Conservation (phyloP, 2,329 filamentous ascomycete species). For the Fusarium sp. region DNA sequence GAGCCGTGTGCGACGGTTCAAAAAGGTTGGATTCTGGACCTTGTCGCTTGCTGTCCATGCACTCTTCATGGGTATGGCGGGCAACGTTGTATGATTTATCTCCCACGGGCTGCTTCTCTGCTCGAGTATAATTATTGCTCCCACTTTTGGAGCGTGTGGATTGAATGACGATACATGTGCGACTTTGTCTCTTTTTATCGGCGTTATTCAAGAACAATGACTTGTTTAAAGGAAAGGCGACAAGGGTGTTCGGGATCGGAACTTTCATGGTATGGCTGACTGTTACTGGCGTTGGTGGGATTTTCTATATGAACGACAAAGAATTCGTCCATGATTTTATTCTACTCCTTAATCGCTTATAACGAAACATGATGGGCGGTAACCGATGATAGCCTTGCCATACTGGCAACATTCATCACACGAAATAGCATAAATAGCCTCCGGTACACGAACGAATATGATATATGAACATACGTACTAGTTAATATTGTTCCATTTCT, state of each 20-base stretch:
- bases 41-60: slow-evolving; percentile 92
- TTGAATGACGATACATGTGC: slow-evolving; percentile 21
- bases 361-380: slow-evolving; percentile 14
- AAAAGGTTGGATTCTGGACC: slow-evolving; percentile 97
- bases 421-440: slow-evolving; percentile 10
- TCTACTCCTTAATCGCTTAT: slow-evolving; percentile 23
- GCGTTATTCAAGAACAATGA: slow-evolving; percentile 11
- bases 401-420: slow-evolving; percentile 26
- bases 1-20: slow-evolving; percentile 85
- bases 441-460: slow-evolving; percentile 27
- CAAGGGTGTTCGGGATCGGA: slow-evolving; percentile 37
- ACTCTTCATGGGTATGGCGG: slow-evolving; percentile 93
- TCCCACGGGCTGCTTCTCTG: slow-evolving; percentile 2
- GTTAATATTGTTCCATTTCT: background rate
- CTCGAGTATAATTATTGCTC: slow-evolving; percentile 11
- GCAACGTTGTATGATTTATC: slow-evolving; percentile 70
- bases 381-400: slow-evolving; percentile 38
- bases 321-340: slow-evolving; percentile 12
- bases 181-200: slow-evolving; percentile 30
- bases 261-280: slow-evolving; percentile 4
- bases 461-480: slow-evolving; percentile 17
- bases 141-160: background rate
- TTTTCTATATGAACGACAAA: slow-evolving; percentile 18
- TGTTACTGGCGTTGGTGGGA: slow-evolving; percentile 23
- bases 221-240: slow-evolving; percentile 31